Evolutionary conservation across 2,329 filamentous ascomycete species (phyloP).

Genomic region (Diaporthe citri): DNA sequence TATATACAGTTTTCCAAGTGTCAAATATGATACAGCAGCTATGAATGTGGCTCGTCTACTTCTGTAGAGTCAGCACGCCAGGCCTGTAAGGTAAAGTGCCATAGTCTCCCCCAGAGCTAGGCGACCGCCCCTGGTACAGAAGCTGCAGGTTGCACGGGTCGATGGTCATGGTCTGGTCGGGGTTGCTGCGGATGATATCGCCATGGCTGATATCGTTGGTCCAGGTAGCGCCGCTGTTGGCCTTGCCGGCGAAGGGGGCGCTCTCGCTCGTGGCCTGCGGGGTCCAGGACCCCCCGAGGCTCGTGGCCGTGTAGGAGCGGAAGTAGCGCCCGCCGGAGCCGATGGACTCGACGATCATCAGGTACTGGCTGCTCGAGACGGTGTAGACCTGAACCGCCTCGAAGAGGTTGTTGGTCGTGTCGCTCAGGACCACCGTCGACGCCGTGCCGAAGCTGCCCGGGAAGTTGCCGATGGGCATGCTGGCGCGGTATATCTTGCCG

Average conservation of each 20-base stretch:
- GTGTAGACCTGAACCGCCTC: slow-evolving; percentile 77
- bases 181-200: slow-evolving; percentile 67
- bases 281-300: slow-evolving; percentile 69
- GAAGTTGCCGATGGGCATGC: slow-evolving; percentile 73
- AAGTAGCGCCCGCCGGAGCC: slow-evolving; percentile 72
- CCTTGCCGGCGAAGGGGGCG: slow-evolving; percentile 75
- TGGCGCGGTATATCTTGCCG: slow-evolving; percentile 73
- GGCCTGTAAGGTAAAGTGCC: slow-evolving; percentile 65
- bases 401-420: slow-evolving; percentile 69
- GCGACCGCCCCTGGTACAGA: slow-evolving; percentile 71
- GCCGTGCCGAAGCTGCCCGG: slow-evolving; percentile 69
- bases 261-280: slow-evolving; percentile 66
- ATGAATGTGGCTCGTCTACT: not conserved
- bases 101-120: slow-evolving; percentile 61
- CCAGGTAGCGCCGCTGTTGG: slow-evolving; percentile 74
- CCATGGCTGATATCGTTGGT: slow-evolving; percentile 77
- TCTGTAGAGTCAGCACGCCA: slow-evolving; percentile 63
- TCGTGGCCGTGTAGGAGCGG: slow-evolving; percentile 73
- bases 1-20: not conserved
- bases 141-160: slow-evolving; percentile 75
- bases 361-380: slow-evolving; percentile 66
- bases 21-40: not conserved
- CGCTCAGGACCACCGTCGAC: slow-evolving; percentile 64
- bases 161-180: slow-evolving; percentile 73
- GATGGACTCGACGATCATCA: slow-evolving; percentile 77